A percentile compares a stretch with the other conserved stretches of the same genome.
Conservation (phyloP, 257 asterid species). For the Solanum commersonii region DNA sequence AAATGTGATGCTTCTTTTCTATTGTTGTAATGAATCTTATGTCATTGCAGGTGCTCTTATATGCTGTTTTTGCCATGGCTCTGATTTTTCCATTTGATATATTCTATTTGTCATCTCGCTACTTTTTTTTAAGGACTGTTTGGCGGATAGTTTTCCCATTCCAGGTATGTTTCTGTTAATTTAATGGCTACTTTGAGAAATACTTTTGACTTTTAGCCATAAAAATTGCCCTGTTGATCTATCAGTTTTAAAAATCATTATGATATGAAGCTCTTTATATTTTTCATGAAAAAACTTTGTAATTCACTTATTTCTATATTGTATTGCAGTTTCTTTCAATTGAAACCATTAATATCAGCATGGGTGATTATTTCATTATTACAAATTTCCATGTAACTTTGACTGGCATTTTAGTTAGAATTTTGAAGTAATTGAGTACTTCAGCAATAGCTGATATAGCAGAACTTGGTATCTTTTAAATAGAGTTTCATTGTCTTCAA, state of each 20-base stretch:
- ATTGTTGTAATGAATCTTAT: neutral
- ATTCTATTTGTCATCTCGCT: slow-evolving; percentile 86
- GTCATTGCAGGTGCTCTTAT: slow-evolving; percentile 72
- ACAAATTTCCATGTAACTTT: neutral
- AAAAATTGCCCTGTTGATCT: neutral
- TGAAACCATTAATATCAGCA: neutral
- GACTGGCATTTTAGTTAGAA: neutral
- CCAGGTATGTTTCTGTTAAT: slow-evolving; percentile 61
- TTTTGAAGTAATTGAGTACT: neutral
- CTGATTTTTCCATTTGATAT: slow-evolving; percentile 92
- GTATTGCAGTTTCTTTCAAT: neutral
- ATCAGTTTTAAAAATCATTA: neutral
- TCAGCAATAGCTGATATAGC: neutral
- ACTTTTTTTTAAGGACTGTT: slow-evolving; percentile 73
- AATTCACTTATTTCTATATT: neutral
- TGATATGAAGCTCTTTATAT: neutral
- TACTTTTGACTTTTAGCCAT: neutral
- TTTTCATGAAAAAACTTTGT: neutral
- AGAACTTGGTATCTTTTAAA: neutral
- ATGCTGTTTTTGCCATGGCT: slow-evolving; percentile 73
- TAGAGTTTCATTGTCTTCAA: neutral
- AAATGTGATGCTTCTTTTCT: neutral
- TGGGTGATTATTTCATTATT: neutral
- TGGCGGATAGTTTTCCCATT: slow-evolving; percentile 85
- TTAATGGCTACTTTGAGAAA: neutral